Base-by-base conservation (phyloP, 139 green algal species). In the Tetraselmis striata region DNA sequence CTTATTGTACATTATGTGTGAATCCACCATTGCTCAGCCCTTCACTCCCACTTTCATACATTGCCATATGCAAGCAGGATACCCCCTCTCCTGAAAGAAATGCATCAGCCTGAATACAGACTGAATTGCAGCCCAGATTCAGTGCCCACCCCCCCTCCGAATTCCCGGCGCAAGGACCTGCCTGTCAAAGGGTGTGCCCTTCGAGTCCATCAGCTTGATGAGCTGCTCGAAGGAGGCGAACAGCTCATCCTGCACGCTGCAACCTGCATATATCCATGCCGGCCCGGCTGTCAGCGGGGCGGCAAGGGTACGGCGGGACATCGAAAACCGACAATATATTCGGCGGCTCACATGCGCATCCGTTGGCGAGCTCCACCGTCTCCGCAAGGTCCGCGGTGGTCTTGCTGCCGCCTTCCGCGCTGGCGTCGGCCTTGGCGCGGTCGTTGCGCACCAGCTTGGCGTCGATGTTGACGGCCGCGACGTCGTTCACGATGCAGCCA, bases 401-500 rank as follows among this genome's bases (percentile, higher is more conserved):
- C 28, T 85, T 88, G 11, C 25, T 76, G 85, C 81, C 45, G 81
- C 80, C 30, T 83, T 85, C 29, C 2, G 30, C 59, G 23, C 11
- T 18, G n/a, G 1, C 29, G 58, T n/a, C 76, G 0, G 28, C 1
- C 28, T 32, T 29, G 78, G 58, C 27, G 24, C 77, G 83, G 45
- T 93, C 87, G 45, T 95, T 94, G 31, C 92, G 84, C 23, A 98
- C 91, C 0, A 98, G 92, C 85, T 98, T 98, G 45, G 95, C 94
- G 80, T 98, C 95, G 23, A 98, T 95, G 86, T 98, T 98, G 29
- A 98, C 88, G 1, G 67, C 83, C 11, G 95, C 94, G 2, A 98
- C 94, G 79, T 98, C 95, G 83, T 98, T 98, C 1, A 98, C 95
- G 59, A 98, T 94, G 85, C 95, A 97, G 0, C 93, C 95, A 30